A percentile compares a stretch with the other conserved stretches of the same genome.
phyloP scores from a whole-genome alignment of 2,329 filamentous ascomycete genomes.

The Pyrenophora tritici-repentis region DNA sequence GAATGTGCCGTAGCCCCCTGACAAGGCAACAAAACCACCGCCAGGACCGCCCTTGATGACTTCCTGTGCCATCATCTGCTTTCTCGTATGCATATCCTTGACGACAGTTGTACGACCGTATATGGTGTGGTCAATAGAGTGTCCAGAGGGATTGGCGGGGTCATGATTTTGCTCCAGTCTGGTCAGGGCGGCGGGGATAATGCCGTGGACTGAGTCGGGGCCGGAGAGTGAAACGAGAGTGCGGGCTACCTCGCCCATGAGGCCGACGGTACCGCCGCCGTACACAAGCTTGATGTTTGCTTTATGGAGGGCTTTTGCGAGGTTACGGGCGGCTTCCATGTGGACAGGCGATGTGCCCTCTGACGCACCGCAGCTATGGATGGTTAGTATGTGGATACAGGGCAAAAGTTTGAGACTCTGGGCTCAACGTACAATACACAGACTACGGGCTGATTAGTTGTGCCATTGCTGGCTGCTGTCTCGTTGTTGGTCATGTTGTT shows the following conservation, averaged over 20 bases:
- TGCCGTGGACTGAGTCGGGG: constrained; percentile 82
- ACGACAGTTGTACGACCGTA: constrained; percentile 90
- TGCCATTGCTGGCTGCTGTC: constrained; percentile 15
- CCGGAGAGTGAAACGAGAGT: constrained; percentile 84
- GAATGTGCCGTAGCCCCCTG: constrained; percentile 90
- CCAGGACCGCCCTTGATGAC: constrained; percentile 82
- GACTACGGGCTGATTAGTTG: constrained; percentile 64
- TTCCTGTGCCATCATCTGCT: constrained; percentile 89
- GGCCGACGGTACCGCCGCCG: constrained; percentile 88
- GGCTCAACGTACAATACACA: constrained; percentile 74
- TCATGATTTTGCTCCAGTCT: constrained; percentile 72
- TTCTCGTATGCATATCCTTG: constrained; percentile 93
- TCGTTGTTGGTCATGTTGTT: constrained; percentile 29
- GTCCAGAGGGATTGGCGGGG: constrained; percentile 46
- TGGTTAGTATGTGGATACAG: constrained; percentile 14
- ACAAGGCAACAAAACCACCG: constrained; percentile 85
- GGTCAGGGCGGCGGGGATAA: constrained; percentile 87
- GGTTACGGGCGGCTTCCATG: constrained; percentile 74
- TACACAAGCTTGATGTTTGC: constrained; percentile 86
- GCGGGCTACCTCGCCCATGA: constrained; percentile 93
- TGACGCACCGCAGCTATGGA: constrained; percentile 76
- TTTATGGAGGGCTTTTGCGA: constrained; percentile 74
- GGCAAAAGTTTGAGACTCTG: neutral
- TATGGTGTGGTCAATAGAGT: constrained; percentile 62
- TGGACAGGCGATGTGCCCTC: constrained; percentile 74